phyloP scores from a whole-genome alignment of 345 rosid genomes.

The Acer yangbiense region DNA sequence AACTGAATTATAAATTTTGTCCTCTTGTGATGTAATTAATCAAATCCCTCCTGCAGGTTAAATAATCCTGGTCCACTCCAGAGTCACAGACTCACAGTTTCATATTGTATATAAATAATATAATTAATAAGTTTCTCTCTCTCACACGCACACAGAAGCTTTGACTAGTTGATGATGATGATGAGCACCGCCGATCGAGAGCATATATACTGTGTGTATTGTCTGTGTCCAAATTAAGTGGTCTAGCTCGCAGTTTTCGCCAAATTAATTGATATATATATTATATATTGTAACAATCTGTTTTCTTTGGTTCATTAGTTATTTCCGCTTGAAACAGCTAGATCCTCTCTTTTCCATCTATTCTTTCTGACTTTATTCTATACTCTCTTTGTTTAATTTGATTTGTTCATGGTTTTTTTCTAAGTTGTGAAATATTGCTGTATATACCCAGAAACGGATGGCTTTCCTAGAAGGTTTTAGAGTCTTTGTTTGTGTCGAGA shows the following conservation, averaged over 20 bases:
- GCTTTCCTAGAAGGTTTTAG: neutral
- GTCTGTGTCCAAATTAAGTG: too few relatives aligned
- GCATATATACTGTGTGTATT: neutral
- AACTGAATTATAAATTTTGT: too few relatives aligned
- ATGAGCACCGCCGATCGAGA: too few relatives aligned
- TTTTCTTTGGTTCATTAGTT: neutral
- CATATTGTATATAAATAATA: too few relatives aligned
- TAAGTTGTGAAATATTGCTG: neutral
- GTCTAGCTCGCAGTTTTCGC: neutral
- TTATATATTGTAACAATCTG: neutral
- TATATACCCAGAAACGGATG: neutral
- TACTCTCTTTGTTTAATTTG: neutral
- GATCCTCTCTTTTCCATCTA: neutral
- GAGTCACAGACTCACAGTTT: too few relatives aligned
- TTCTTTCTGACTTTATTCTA: neutral
- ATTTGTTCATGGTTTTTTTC: too few relatives aligned
- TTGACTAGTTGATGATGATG: neutral
- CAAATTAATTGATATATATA: neutral
- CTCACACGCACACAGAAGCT: conserved; percentile 6
- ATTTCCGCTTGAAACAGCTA: neutral
- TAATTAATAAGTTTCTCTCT: neutral
- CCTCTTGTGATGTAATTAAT: too few relatives aligned
- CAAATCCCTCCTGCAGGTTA: too few relatives aligned
- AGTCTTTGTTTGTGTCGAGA: neutral
- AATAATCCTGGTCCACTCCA: too few relatives aligned